phyloP scores from a whole-genome alignment of 164 flowering plant species.

The Stephania yunnanensis region DNA sequence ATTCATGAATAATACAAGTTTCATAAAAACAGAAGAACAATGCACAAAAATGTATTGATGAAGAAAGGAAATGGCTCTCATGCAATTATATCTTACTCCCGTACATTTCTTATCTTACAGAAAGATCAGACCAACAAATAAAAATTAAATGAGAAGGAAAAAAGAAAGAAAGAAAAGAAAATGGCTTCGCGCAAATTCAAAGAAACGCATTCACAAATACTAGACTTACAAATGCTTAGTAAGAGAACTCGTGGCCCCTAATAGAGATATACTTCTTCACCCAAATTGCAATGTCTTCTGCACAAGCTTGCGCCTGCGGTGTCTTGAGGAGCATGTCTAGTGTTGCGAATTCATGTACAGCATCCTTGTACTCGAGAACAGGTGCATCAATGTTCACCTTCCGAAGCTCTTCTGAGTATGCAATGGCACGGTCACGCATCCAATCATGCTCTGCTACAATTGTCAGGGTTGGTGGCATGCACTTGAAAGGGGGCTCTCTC shows the following conservation, averaged over 20 bases:
- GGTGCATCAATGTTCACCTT: conserved; percentile 57
- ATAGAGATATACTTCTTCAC: conserved; percentile 53
- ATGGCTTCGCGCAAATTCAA: background rate
- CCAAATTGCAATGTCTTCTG: conserved; percentile 59
- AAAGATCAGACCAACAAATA: background rate
- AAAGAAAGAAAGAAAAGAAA: background rate
- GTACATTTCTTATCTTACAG: conserved; percentile 2
- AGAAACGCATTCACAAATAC: conserved; percentile 1
- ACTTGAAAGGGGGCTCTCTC: conserved; percentile 34
- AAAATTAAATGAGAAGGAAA: background rate
- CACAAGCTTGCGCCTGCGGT: conserved; percentile 55
- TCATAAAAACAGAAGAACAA: background rate
- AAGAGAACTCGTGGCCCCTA: conserved; percentile 52
- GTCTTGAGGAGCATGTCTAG: conserved; percentile 47
- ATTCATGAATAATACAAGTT: background rate
- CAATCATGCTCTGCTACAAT: conserved; percentile 57
- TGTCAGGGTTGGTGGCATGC: conserved; percentile 55
- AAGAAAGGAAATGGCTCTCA: conserved; percentile 2
- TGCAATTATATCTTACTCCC: background rate
- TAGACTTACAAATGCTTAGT: conserved; percentile 16
- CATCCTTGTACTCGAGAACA: conserved; percentile 50
- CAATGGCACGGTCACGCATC: conserved; percentile 61
- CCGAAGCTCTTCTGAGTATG: conserved; percentile 53
- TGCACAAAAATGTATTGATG: background rate
- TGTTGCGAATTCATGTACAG: conserved; percentile 57